These are phyloP conservation scores for Ceratobasidium sp. DNA, from an alignment of 1,284 basidiomycete species.

Conservation along the genomic window DNA sequence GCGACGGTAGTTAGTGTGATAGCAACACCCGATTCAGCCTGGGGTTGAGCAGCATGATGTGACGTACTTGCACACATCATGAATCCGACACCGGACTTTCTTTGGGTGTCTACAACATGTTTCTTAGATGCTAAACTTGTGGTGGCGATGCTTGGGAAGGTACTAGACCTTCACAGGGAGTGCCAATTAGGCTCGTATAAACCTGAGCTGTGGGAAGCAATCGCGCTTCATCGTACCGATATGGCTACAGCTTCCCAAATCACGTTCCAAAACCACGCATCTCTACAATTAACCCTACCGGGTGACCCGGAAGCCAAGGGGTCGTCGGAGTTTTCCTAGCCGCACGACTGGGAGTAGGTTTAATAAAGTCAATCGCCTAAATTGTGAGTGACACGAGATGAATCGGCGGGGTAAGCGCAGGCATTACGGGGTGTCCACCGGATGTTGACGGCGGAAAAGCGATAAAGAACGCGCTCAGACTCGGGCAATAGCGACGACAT, in stretches of 20 bases:
- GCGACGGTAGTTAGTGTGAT: slow-evolving; percentile 24
- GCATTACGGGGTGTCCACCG: slow-evolving; percentile 17
- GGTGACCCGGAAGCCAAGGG: slow-evolving; percentile 27
- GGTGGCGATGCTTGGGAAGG: slow-evolving; percentile 39
- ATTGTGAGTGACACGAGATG: slow-evolving; percentile 27
- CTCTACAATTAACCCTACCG: slow-evolving; percentile 45
- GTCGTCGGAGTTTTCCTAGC: slow-evolving; percentile 39
- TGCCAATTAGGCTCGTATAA: slow-evolving; percentile 36
- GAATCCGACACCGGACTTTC: neutral
- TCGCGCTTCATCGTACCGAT: slow-evolving; percentile 35
- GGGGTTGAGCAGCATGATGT: slow-evolving; percentile 19
- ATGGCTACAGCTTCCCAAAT: slow-evolving; percentile 41
- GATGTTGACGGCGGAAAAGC: slow-evolving; percentile 35
- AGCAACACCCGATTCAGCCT: slow-evolving; percentile 13
- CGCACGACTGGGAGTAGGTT: slow-evolving; percentile 18
- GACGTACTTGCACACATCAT: slow-evolving; percentile 21
- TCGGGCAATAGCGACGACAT: slow-evolving; percentile 19
- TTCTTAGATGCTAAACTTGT: slow-evolving; percentile 21
- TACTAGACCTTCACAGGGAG: slow-evolving; percentile 32
- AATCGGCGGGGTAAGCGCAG: slow-evolving; percentile 35
- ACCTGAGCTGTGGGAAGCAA: slow-evolving; percentile 40
- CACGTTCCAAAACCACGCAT: slow-evolving; percentile 35
- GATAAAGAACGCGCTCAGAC: slow-evolving; percentile 21
- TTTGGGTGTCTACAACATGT: neutral
- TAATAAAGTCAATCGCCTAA: slow-evolving; percentile 45